These are phyloP conservation scores for Suillus subalutaceus DNA, from an alignment of 768 basidiomycete genomes.

Conservation along the genomic window DNA sequence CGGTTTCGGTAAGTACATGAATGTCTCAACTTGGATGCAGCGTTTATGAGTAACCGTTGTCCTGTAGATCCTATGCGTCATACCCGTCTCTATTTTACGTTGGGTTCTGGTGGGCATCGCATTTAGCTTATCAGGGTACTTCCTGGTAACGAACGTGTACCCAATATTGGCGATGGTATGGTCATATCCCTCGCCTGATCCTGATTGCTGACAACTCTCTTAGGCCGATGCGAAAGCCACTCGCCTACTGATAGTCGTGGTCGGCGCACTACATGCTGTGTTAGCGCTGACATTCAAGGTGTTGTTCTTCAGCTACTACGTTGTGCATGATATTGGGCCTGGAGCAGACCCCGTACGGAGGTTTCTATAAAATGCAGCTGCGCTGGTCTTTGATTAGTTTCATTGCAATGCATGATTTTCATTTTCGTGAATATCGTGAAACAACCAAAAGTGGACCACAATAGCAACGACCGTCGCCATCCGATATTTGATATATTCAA, in stretches of 20 bases:
- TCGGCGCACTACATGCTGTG: constrained; percentile 75
- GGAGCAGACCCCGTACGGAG: constrained; percentile 20
- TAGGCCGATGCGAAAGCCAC: constrained; percentile 88
- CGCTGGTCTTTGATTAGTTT: not conserved
- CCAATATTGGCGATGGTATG: constrained; percentile 85
- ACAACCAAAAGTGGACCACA: too few relatives aligned
- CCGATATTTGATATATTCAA: not conserved
- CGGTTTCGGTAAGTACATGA: constrained; percentile 64
- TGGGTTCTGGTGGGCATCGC: constrained; percentile 79
- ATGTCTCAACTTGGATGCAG: not conserved
- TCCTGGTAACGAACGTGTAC: constrained; percentile 83
- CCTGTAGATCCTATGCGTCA: constrained; percentile 81
- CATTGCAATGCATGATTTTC: not conserved
- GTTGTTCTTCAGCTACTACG: constrained; percentile 66
- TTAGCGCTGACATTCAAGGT: constrained; percentile 84
- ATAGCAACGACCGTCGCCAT: not conserved
- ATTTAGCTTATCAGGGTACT: constrained; percentile 83
- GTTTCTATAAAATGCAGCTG: constrained; percentile 19
- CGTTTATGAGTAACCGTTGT: constrained; percentile 1
- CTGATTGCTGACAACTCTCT: constrained; percentile 7
- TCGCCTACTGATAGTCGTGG: constrained; percentile 76
- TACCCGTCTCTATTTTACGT: constrained; percentile 79
- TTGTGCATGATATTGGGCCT: constrained; percentile 42
- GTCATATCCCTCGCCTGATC: constrained; percentile 15
- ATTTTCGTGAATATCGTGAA: not conserved